A percentile compares a stretch with the other conserved stretches of the same genome.
Conservation (phyloP, 192 early-diverging fungal genomes). For the Podila epigama region DNA sequence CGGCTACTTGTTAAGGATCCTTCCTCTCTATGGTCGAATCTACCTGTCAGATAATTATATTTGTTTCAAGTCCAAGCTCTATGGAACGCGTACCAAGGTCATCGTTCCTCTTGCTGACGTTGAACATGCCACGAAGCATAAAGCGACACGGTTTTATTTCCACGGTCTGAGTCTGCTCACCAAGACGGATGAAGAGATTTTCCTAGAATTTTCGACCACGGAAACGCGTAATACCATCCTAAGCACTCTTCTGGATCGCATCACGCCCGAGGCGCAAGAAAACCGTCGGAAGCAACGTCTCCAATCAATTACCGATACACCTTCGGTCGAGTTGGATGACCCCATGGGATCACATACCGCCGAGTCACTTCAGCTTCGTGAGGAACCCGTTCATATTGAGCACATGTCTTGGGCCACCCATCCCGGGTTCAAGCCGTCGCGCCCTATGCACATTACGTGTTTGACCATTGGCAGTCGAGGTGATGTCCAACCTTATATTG, state of each 20-base stretch:
- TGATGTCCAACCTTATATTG: conserved; percentile 78
- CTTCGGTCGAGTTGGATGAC: conserved; percentile 32
- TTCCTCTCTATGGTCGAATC: conserved; percentile 66
- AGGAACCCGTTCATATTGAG: conserved; percentile 42
- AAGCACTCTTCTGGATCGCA: conserved; percentile 24
- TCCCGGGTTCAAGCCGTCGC: conserved; percentile 41
- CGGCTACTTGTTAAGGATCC: conserved; percentile 55
- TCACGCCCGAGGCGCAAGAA: conserved; percentile 26
- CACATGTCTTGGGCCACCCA: conserved; percentile 25
- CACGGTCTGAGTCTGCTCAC: conserved; percentile 57
- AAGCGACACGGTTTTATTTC: conserved; percentile 50
- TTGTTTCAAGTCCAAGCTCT: conserved; percentile 65
- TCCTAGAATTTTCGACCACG: conserved; percentile 62
- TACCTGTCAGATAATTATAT: conserved; percentile 69
- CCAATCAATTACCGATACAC: conserved; percentile 28
- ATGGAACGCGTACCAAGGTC: conserved; percentile 59
- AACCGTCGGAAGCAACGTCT: conserved; percentile 13
- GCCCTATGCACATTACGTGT: conserved; percentile 67
- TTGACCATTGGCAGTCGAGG: conserved; percentile 79
- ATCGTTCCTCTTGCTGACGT: conserved; percentile 67
- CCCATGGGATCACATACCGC: conserved; percentile 20
- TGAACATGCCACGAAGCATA: conserved; percentile 49
- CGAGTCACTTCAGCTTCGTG: conserved; percentile 34
- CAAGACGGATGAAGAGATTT: conserved; percentile 58
- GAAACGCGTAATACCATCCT: conserved; percentile 37